phyloP scores from a whole-genome alignment of 345 rosid genomes.

The Erysimum cheiranthoides region DNA sequence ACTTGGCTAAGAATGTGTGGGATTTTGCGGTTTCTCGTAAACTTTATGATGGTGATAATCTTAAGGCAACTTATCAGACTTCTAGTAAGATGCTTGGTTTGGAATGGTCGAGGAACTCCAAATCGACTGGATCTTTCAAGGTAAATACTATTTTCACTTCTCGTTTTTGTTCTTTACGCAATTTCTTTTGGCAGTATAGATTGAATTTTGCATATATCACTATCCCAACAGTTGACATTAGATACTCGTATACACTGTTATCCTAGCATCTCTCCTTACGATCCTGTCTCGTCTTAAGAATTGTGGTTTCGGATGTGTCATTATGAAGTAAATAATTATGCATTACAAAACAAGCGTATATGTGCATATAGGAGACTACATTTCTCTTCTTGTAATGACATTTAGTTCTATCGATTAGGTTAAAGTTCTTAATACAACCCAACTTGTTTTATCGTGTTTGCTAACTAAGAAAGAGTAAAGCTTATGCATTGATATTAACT shows the following conservation, averaged over 20 bases:
- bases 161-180: not conserved
- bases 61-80: conserved; percentile 59
- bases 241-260: not conserved
- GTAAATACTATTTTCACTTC: conserved; percentile 42
- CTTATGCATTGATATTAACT: not conserved
- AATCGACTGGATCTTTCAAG: conserved; percentile 61
- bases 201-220: not conserved
- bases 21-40: conserved; percentile 67
- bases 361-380: not conserved
- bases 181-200: not conserved
- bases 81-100: conserved; percentile 52
- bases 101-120: conserved; percentile 3
- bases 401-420: not conserved
- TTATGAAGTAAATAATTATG: not conserved
- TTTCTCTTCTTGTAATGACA: not conserved
- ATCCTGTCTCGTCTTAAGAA: not conserved
- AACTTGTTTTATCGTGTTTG: not conserved
- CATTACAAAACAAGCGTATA: not conserved
- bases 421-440: not conserved
- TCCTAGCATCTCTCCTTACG: not conserved
- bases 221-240: not conserved
- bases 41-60: conserved; percentile 53
- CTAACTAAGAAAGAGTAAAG: not conserved
- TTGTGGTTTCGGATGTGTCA: not conserved
- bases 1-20: conserved; percentile 74